Evolutionary conservation across 495 filamentous ascomycete genomes (phyloP).

Genomic region (Penicillium longicatenatum): DNA sequence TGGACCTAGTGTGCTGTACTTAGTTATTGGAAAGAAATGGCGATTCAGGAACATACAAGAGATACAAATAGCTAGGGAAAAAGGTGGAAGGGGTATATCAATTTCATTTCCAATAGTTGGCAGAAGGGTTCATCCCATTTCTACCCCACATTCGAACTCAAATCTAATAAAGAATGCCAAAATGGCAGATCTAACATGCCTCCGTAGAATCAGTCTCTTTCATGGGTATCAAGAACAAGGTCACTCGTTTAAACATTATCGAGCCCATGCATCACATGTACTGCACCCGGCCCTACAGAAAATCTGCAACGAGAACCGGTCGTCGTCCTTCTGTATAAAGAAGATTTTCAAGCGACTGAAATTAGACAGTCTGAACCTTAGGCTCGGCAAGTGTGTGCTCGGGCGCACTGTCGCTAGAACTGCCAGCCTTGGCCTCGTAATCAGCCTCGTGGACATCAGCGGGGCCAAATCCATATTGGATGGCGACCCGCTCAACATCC

Average conservation of each 20-base stretch:
- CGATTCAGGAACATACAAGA: too few species aligned
- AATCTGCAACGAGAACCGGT: background rate
- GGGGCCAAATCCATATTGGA: slow-evolving; percentile 58
- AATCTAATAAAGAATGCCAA: background rate
- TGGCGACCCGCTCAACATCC: slow-evolving; percentile 63
- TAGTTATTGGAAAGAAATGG: too few species aligned
- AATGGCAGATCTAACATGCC: background rate
- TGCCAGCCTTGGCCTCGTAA: slow-evolving; percentile 16
- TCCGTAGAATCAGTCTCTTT: background rate
- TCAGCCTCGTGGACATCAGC: slow-evolving; percentile 12
- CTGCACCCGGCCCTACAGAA: background rate
- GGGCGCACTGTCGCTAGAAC: background rate
- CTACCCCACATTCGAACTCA: background rate
- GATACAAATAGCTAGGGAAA: background rate
- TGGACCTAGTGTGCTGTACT: too few species aligned
- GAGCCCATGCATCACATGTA: background rate
- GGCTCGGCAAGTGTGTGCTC: background rate
- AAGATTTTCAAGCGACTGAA: background rate
- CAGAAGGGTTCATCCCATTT: background rate
- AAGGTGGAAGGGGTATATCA: background rate
- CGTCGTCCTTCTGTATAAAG: background rate
- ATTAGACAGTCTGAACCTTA: background rate
- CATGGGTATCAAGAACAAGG: background rate
- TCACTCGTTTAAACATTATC: background rate
- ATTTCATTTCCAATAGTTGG: background rate